Evolutionary conservation across 2,329 filamentous ascomycete species (phyloP), one percentile per base, ranked within the genome.

Genomic region (Fusarium chaquense): DNA sequence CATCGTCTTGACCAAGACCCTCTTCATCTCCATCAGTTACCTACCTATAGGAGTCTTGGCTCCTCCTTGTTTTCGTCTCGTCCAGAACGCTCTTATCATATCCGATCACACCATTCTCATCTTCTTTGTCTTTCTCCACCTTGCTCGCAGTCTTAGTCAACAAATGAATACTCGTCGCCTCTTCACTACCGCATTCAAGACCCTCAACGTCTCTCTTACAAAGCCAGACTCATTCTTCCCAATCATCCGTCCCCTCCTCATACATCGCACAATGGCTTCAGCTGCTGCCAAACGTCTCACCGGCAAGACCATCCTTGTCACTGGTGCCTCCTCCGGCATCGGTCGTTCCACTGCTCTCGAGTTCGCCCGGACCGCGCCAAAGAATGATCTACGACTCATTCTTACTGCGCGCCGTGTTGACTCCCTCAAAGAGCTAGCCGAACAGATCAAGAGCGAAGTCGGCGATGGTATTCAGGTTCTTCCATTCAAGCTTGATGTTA

Each of bases 311-410:
- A 85, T 98, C 62, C 81, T 98, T 60, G 88, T 99, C 69, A 98
- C 96, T 7, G 96, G 96, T 59, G 96, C 96, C 33, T 96, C 92
- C 6, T 97, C 93, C 22, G 96, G 96, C 67, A 98, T 99, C 80
- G 96, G 96, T 26, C 88, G 87, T 58, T 89, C 87, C 73, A 91
- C 88, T 20, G 96, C 95, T n/a, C 84, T 96, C 70, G 96, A 98
- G 80, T 99, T 98, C 77, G 96, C 96, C 28, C 89, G 93, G 60
- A 95, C 94, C 3, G 87, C 91, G 24, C 93, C 93, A 10, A 86
- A 90, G 58, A 86, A 90, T 76, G 87, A 91, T 78, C 85, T 98
- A 71, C 93, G 92, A 78, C 86, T 99, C 52, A 90, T 98, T 73
- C 82, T 98, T 62, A 96, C 96, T 9, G 96, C 96, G n/a, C 89